A percentile compares a stretch with the other conserved stretches of the same genome.
phyloP scores from a whole-genome alignment of 176 grass and related monocot genomes.

The Cymbopogon citratus region DNA sequence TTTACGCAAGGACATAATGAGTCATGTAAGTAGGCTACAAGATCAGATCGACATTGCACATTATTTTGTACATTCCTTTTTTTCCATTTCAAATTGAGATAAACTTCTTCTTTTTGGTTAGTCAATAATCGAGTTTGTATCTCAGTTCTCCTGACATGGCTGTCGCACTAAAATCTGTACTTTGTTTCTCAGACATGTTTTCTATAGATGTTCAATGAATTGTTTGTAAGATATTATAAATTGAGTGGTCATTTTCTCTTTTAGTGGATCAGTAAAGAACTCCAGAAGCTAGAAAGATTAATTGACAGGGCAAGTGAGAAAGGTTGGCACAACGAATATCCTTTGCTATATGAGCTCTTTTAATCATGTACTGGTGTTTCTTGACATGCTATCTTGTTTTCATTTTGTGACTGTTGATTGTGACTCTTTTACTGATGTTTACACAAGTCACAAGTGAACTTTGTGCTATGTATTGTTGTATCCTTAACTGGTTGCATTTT shows the following conservation, averaged over 20 bases:
- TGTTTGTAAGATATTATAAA: slow-evolving; percentile 15
- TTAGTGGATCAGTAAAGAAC: slow-evolving; percentile 79
- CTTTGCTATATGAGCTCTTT: slow-evolving; percentile 45
- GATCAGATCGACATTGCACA: neutral
- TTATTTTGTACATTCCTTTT: neutral
- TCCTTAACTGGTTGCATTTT: slow-evolving; percentile 65
- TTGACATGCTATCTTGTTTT: neutral
- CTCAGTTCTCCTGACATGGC: neutral
- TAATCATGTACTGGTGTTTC: slow-evolving; percentile 17
- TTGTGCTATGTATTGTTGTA: slow-evolving; percentile 21
- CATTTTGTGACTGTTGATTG: neutral
- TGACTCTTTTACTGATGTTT: too few species aligned
- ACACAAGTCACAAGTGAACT: slow-evolving; percentile 1
- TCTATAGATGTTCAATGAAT: neutral
- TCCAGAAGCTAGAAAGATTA: slow-evolving; percentile 51
- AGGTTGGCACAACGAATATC: slow-evolving; percentile 84
- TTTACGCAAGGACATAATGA: slow-evolving; percentile 55
- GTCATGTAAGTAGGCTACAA: slow-evolving; percentile 60
- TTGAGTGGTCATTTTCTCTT: neutral
- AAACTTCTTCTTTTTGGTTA: neutral
- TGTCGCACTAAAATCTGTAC: neutral
- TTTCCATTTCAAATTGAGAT: neutral
- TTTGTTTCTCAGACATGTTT: neutral
- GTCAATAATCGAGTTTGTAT: neutral
- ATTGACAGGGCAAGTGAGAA: slow-evolving; percentile 77